Evolutionary conservation across 257 asterid species (phyloP).

Genomic region (Haberlea rhodopensis): DNA sequence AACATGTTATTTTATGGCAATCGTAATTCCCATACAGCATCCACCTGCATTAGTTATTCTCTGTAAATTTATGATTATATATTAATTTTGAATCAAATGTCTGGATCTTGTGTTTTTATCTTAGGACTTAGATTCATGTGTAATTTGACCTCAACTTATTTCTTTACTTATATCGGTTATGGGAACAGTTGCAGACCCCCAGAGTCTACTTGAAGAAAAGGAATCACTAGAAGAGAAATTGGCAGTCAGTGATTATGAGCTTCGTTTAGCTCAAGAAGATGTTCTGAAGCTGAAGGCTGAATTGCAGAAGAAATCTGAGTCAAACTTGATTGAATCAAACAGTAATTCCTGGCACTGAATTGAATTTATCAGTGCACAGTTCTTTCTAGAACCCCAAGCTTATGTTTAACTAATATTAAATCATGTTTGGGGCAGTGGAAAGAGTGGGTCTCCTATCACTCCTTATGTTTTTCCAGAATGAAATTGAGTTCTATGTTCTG

Average conservation of each 20-base stretch:
- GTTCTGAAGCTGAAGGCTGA: slow-evolving; percentile 66
- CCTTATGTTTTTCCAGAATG: slow-evolving; percentile 25
- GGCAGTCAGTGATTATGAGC: slow-evolving; percentile 89
- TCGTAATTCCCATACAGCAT: too few species aligned
- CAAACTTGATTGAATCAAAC: slow-evolving; percentile 40
- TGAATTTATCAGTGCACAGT: slow-evolving; percentile 1
- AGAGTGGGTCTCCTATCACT: slow-evolving; percentile 5
- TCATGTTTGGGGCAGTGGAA: slow-evolving; percentile 10
- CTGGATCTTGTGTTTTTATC: slow-evolving; percentile 15
- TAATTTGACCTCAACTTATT: slow-evolving; percentile 16
- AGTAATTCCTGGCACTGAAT: slow-evolving; percentile 38
- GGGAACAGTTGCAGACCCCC: slow-evolving; percentile 84
- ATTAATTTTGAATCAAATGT: slow-evolving; percentile 6
- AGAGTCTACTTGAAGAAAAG: slow-evolving; percentile 84
- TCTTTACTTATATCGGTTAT: slow-evolving; percentile 26
- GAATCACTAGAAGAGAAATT: slow-evolving; percentile 80
- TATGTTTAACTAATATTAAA: slow-evolving; percentile 5
- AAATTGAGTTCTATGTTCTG: slow-evolving; percentile 12
- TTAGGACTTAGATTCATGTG: slow-evolving; percentile 12
- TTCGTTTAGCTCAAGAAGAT: slow-evolving; percentile 96
- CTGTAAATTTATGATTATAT: background rate
- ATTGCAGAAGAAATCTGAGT: slow-evolving; percentile 56
- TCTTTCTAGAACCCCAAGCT: slow-evolving; percentile 1
- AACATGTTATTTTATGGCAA: too few species aligned
- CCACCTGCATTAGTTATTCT: slow-evolving; percentile 16